Evolutionary conservation across 73 alveolate genomes (phyloP).

Genomic region (Paramecium sexaurelia): DNA sequence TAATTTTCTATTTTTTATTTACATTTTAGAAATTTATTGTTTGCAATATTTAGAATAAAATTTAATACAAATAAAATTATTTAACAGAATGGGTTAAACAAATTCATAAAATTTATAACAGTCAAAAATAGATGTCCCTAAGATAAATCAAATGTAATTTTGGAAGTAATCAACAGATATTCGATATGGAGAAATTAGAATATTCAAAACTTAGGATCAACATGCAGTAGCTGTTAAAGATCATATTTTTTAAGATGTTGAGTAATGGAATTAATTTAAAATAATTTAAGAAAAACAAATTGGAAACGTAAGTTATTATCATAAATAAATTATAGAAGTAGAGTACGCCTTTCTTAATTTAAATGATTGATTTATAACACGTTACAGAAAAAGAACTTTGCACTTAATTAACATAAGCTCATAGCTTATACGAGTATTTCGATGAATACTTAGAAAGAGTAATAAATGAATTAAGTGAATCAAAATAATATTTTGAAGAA

Average conservation of each 20-base stretch:
- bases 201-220: not conserved
- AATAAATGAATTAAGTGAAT: not conserved
- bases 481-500: conserved; percentile 22
- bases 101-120: not conserved
- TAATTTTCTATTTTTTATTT: too few species aligned
- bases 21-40: not conserved
- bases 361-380: conserved; percentile 31
- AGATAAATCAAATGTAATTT: not conserved
- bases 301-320: not conserved
- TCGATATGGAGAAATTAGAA: conserved; percentile 24
- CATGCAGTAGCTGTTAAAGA: conserved; percentile 45
- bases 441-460: not conserved
- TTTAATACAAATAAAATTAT: not conserved
- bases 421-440: conserved; percentile 7
- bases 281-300: not conserved
- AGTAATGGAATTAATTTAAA: conserved; percentile 20
- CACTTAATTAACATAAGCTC: conserved; percentile 39
- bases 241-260: conserved; percentile 29
- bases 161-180: conserved; percentile 8
- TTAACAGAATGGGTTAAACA: conserved; percentile 29
- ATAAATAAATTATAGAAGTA: not conserved
- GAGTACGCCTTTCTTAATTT: not conserved
- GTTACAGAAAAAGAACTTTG: conserved; percentile 31
- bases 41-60: not conserved
- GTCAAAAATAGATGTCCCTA: not conserved